Percentiles rank a stretch among this genome's conserved stretches.
phyloP scores from a whole-genome alignment of 208 protist genomes.

The Leishmania martiniquensis region DNA sequence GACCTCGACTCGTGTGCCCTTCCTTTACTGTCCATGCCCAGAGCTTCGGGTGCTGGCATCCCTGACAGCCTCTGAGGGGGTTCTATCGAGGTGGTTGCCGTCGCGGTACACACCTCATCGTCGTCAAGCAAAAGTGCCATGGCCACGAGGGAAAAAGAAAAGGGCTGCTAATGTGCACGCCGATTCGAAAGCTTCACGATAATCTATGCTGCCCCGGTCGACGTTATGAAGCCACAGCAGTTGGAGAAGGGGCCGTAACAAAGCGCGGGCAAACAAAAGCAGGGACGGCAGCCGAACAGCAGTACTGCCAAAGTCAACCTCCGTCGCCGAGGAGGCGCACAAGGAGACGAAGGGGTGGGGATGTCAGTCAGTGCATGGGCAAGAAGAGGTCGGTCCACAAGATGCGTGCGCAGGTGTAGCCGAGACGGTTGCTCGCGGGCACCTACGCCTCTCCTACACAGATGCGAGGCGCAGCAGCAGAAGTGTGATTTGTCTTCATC shows the following conservation, averaged over 20 bases:
- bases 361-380: neutral
- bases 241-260: too few relatives aligned
- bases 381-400: neutral
- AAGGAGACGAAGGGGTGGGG: neutral
- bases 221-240: neutral
- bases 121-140: conserved; percentile 71
- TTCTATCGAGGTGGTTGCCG: too few relatives aligned
- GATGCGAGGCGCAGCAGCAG: neutral
- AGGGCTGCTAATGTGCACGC: neutral
- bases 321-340: too few relatives aligned
- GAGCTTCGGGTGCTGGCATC: too few relatives aligned
- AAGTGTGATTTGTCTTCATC: neutral
- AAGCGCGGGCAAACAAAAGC: neutral
- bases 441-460: neutral
- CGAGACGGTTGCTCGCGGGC: neutral
- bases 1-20: neutral
- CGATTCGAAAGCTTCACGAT: neutral
- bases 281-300: neutral
- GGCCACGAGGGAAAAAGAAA: neutral
- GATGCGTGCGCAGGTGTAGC: neutral
- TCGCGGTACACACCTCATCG: conserved; percentile 4
- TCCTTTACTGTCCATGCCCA: neutral
- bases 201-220: neutral
- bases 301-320: neutral
- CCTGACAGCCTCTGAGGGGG: neutral